These are phyloP conservation scores for Nissolia schottii DNA, from an alignment of 306 rosid species.

Conservation along the genomic window DNA sequence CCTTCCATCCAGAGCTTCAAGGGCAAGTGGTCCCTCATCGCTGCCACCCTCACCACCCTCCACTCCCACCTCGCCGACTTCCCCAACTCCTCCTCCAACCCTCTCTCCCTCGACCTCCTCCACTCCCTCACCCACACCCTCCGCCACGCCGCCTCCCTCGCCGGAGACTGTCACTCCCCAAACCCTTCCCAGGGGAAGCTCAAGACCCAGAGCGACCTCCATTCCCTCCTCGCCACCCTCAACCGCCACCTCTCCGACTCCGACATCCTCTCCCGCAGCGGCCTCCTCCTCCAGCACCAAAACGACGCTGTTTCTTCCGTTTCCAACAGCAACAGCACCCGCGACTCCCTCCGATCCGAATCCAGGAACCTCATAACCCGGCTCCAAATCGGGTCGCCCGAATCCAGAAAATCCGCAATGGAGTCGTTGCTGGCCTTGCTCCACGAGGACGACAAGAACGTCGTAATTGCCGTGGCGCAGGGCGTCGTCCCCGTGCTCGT, in stretches of 20 bases:
- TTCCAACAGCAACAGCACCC: slow-evolving; percentile 35
- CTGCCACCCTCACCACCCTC: slow-evolving; percentile 58
- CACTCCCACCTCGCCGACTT: slow-evolving; percentile 61
- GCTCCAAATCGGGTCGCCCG: slow-evolving; percentile 72
- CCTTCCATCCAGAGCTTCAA: slow-evolving; percentile 50
- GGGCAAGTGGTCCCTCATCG: slow-evolving; percentile 68
- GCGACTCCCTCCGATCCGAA: slow-evolving; percentile 62
- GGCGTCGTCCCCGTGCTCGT: slow-evolving; percentile 82
- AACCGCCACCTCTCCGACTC: slow-evolving; percentile 60
- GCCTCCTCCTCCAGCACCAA: slow-evolving; percentile 57
- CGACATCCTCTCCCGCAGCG: slow-evolving; percentile 72
- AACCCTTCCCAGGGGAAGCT: slow-evolving; percentile 61
- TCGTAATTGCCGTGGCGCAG: slow-evolving; percentile 83
- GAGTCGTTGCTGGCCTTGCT: slow-evolving; percentile 53
- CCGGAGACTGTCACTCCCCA: slow-evolving; percentile 41
- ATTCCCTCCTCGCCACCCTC: slow-evolving; percentile 59
- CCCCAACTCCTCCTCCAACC: slow-evolving; percentile 39
- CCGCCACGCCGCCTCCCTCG: slow-evolving; percentile 46
- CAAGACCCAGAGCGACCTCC: slow-evolving; percentile 82
- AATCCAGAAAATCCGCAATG: slow-evolving; percentile 54
- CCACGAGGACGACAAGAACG: slow-evolving; percentile 79
- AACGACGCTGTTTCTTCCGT: slow-evolving; percentile 24
- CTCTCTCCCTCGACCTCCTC: slow-evolving; percentile 68
- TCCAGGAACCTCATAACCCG: slow-evolving; percentile 71
- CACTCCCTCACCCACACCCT: slow-evolving; percentile 47